Conservation (phyloP, 805 yeast species). For the Kluyveromyces nonfermentans region DNA sequence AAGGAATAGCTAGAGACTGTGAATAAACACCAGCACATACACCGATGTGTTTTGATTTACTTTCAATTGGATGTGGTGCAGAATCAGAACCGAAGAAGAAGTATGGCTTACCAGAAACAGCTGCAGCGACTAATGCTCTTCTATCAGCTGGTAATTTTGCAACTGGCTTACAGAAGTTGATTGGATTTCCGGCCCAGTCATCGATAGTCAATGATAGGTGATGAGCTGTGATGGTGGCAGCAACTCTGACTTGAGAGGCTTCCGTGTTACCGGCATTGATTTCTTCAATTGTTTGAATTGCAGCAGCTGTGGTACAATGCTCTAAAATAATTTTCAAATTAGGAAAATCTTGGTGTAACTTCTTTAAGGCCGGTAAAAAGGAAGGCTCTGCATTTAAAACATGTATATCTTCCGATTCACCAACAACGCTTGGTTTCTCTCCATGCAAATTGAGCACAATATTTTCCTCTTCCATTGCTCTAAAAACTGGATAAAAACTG, state of each 20-base stretch:
- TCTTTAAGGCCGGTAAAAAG: conserved; percentile 79
- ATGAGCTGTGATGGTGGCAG: conserved; percentile 94
- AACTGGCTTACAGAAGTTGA: conserved; percentile 95
- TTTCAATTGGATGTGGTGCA: conserved; percentile 87
- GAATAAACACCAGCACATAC: conserved; percentile 99
- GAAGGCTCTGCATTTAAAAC: conserved; percentile 90
- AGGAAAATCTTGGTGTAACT: conserved; percentile 78
- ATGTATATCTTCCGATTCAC: conserved; percentile 59
- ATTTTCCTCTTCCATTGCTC: conserved; percentile 72
- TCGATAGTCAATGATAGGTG: conserved; percentile 84
- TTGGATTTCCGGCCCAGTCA: conserved; percentile 93
- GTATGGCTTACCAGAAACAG: conserved; percentile 82
- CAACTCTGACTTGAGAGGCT: conserved; percentile 46
- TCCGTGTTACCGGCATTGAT: conserved; percentile 42
- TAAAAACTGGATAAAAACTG: conserved; percentile 79
- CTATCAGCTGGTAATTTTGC: conserved; percentile 87
- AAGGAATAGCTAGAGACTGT: conserved; percentile 72
- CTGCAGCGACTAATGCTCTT: conserved; percentile 74
- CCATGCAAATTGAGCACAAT: conserved; percentile 89
- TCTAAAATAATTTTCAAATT: conserved; percentile 77
- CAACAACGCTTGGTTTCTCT: conserved; percentile 68
- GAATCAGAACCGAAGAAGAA: conserved; percentile 97
- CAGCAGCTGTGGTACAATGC: conserved; percentile 90
- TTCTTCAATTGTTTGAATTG: conserved; percentile 63
- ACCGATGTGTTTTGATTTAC: conserved; percentile 66